These are phyloP conservation scores for Tubosaeta sp. DNA, from an alignment of 768 basidiomycete genomes.

Conservation along the genomic window DNA sequence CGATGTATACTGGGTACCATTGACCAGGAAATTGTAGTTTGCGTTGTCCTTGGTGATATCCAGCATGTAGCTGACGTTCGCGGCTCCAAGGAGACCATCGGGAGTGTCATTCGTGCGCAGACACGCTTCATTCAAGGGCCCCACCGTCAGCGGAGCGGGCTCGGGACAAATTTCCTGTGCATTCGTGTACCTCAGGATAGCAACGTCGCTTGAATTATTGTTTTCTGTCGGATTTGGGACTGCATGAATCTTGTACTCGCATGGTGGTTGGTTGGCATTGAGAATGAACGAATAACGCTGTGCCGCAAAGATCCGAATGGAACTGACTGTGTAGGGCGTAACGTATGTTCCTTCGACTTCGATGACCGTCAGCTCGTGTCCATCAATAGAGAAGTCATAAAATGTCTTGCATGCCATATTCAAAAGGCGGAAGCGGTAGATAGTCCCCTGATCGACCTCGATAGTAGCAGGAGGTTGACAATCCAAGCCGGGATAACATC, in stretches of 20 bases:
- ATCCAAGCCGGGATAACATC: slow-evolving; percentile 27
- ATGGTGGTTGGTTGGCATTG: slow-evolving; percentile 33
- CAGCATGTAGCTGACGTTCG: slow-evolving; percentile 17
- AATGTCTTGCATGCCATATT: slow-evolving; percentile 34
- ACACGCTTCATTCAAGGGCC: neutral
- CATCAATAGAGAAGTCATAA: slow-evolving; percentile 24
- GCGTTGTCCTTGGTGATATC: slow-evolving; percentile 11
- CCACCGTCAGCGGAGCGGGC: neutral
- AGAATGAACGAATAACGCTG: slow-evolving; percentile 48
- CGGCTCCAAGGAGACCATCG: neutral
- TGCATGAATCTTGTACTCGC: slow-evolving; percentile 36
- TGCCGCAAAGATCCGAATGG: slow-evolving; percentile 32
- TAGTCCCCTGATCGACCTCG: slow-evolving; percentile 26
- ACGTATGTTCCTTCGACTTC: slow-evolving; percentile 40
- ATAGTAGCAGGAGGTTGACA: slow-evolving; percentile 27
- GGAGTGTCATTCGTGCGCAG: neutral
- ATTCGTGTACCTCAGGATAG: slow-evolving; percentile 11
- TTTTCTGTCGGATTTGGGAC: slow-evolving; percentile 20
- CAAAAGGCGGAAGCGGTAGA: slow-evolving; percentile 39
- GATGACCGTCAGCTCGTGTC: slow-evolving; percentile 33
- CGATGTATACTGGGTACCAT: slow-evolving; percentile 11
- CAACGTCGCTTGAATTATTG: slow-evolving; percentile 6
- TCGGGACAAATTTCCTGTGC: neutral
- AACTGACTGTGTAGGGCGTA: slow-evolving; percentile 37
- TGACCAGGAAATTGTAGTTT: slow-evolving; percentile 12